Evolutionary conservation across 1,284 basidiomycete species (phyloP).

Genomic region (Wallemia mellicola): DNA sequence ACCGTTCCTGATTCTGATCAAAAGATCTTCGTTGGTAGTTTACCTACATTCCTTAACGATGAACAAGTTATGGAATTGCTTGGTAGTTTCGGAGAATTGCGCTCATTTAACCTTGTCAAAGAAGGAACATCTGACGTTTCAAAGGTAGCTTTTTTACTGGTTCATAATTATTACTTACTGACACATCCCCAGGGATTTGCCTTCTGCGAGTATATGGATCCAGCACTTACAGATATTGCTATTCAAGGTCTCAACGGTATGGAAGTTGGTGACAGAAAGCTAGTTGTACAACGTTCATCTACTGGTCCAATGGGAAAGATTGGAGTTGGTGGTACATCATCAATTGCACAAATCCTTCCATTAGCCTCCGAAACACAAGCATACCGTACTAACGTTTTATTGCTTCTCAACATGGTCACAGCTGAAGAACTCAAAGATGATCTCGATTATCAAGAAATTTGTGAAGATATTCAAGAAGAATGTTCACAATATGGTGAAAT

Average conservation of each 20-base stretch:
- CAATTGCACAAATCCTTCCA: constrained; percentile 30
- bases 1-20: constrained; percentile 89
- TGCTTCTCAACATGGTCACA: constrained; percentile 98
- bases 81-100: constrained; percentile 87
- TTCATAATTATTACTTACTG: not conserved
- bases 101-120: constrained; percentile 89
- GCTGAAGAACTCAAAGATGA: constrained; percentile 74
- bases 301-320: constrained; percentile 30
- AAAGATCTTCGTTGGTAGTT: constrained; percentile 89
- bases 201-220: constrained; percentile 92
- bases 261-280: constrained; percentile 83
- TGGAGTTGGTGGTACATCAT: constrained; percentile 12
- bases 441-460: constrained; percentile 70
- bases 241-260: constrained; percentile 90
- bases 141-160: constrained; percentile 30
- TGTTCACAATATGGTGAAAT: constrained; percentile 52
- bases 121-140: constrained; percentile 47
- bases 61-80: constrained; percentile 94
- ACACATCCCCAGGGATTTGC: constrained; percentile 48
- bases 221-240: constrained; percentile 65
- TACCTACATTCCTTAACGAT: constrained; percentile 80
- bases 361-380: constrained; percentile 13
- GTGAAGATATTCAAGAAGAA: constrained; percentile 84
- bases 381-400: constrained; percentile 37
- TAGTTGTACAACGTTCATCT: constrained; percentile 90